Conservation (phyloP, 495 filamentous ascomycete species). For the Glonium stellatum region DNA sequence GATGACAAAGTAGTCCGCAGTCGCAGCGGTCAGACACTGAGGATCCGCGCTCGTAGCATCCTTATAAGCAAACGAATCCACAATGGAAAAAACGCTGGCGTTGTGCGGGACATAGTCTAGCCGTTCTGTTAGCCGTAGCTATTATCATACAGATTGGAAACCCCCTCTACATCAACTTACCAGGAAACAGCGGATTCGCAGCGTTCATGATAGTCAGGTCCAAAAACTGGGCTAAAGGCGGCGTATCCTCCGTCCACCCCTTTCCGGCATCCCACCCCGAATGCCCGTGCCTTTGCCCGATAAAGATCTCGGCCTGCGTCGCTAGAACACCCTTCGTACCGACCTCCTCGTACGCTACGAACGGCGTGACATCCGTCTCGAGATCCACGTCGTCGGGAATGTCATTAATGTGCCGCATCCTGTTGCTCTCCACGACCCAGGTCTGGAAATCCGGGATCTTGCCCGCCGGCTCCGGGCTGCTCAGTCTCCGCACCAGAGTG, state of each 20-base stretch:
- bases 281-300: constrained; percentile 36
- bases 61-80: constrained; percentile 43
- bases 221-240: constrained; percentile 8
- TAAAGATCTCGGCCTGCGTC: constrained; percentile 47
- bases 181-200: constrained; percentile 43
- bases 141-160: background rate
- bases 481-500: too few relatives aligned
- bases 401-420: constrained; percentile 33
- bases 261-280: constrained; percentile 6
- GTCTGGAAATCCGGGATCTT: constrained; percentile 29
- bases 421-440: constrained; percentile 49
- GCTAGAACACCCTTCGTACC: constrained; percentile 21
- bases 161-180: constrained; percentile 8
- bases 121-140: background rate
- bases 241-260: background rate
- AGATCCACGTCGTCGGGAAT: constrained; percentile 37
- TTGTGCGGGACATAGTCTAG: constrained; percentile 45
- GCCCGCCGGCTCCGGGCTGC: background rate
- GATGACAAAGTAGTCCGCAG: constrained; percentile 44
- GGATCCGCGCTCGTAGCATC: too few relatives aligned
- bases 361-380: constrained; percentile 46
- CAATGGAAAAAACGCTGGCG: constrained; percentile 45
- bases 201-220: constrained; percentile 35
- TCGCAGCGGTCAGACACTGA: constrained; percentile 23
- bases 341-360: constrained; percentile 25